Evolutionary conservation across 371 early-diverging fungal species (phyloP), one percentile per base, ranked within the genome.

Genomic region (Thermomucor indicae-seudaticae): DNA sequence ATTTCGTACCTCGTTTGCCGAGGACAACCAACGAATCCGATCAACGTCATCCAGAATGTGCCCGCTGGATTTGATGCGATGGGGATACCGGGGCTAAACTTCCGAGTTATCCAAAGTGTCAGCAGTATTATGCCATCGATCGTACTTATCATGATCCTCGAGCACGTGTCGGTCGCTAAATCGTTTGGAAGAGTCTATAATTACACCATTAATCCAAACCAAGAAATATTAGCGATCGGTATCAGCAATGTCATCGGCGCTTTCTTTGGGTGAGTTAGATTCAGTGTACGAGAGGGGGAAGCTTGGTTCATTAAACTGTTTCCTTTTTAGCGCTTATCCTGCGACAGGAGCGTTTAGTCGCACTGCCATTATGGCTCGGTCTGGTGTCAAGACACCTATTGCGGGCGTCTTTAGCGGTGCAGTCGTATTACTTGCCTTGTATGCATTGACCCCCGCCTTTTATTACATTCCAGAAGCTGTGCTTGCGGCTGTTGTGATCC

Each of bases 211-310:
- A 58, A 80, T 19, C 67, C 86, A 22, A 82, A 84, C 58, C 93
- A 93, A 65, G 96, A 96, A 55, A 64, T 92, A 16, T 64, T 92
- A 17, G 91, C 95, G 1, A 72, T 94, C 23, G 95, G 95, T 16
- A 27, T 86, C 14, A 75, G 85, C 31, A 96, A 96, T 71, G 52
- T 89, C 19, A 44, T 85, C 12, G 87, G 85, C 1, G 70, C 91
- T 12, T 90, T 93, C 70, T 84, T 94, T 60, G 87, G 89, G 67
- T 66, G 53, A 59, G 42, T n/a, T n/a, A 14, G 19, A 64, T 28
- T 48, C 63, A 4, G 41, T 41, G 19, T 8, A 41, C 41, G 19
- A 30, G 4, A 12, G 30, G 1, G 1, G 3, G 20, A 2, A 24
- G 25, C 14, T 29, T 8, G 30, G 30, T n/a, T 29, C 6, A 2